phyloP scores from a whole-genome alignment of 2,329 filamentous ascomycete species.

The Verticillium albo-atrum region DNA sequence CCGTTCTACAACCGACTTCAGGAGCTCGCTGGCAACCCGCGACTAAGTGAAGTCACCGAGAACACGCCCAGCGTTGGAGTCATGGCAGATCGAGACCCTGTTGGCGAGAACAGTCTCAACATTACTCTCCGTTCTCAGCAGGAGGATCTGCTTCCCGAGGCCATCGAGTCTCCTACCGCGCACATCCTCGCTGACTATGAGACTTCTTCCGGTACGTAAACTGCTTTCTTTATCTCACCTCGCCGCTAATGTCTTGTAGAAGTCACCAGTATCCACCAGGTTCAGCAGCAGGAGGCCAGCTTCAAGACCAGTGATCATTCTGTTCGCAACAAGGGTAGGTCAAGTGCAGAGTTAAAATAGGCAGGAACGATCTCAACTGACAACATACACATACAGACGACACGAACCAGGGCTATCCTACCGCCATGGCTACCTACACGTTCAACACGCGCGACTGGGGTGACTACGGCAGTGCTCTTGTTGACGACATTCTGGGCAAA shows the following conservation, averaged over 20 bases:
- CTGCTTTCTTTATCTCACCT: not conserved
- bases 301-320: too few relatives aligned
- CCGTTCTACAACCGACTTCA: not conserved
- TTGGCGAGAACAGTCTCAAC: not conserved
- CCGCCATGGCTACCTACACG: not conserved
- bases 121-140: not conserved
- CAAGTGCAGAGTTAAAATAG: too few relatives aligned
- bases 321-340: too few relatives aligned
- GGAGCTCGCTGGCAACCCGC: not conserved
- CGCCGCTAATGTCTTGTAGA: not conserved
- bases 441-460: conserved; percentile 7
- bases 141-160: not conserved
- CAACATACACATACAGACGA: too few relatives aligned
- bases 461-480: conserved; percentile 8
- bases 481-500: conserved; percentile 5
- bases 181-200: not conserved
- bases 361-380: too few relatives aligned
- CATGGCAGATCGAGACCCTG: not conserved
- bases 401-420: too few relatives aligned
- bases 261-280: not conserved
- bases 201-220: not conserved
- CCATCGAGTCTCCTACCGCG: not conserved
- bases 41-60: not conserved
- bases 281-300: not conserved
- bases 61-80: not conserved